phyloP scores from a whole-genome alignment of 1,139 yeast species.

The Nakaseomyces delphensis region DNA sequence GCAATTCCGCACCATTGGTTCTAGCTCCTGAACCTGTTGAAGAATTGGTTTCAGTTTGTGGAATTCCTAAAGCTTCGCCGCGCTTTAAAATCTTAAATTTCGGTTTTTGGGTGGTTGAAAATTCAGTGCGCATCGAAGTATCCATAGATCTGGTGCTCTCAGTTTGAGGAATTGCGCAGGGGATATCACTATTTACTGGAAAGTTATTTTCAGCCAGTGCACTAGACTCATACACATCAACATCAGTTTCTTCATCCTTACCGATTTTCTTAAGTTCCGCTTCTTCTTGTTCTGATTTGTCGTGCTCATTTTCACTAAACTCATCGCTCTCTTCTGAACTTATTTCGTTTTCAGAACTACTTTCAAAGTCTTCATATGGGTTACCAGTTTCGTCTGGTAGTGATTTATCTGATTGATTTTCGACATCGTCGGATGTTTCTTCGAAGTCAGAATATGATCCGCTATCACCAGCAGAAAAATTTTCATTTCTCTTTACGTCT shows the following conservation, averaged over 20 bases:
- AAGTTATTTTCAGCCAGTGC: constrained; percentile 11
- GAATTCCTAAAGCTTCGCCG: constrained; percentile 20
- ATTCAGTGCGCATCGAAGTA: constrained; percentile 5
- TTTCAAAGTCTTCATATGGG: constrained; percentile 6
- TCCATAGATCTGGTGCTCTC: constrained; percentile 11
- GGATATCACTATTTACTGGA: constrained; percentile 30
- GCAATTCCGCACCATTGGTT: constrained; percentile 5
- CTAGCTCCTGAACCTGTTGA: not conserved
- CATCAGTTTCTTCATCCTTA: not conserved
- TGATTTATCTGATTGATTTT: not conserved
- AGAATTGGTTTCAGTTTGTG: constrained; percentile 3
- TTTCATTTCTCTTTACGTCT: not conserved
- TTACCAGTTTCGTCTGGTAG: not conserved
- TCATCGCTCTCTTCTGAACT: constrained; percentile 15
- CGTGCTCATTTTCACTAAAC: constrained; percentile 9
- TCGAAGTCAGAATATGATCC: constrained; percentile 4
- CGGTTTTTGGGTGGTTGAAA: constrained; percentile 13
- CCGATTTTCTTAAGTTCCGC: constrained; percentile 2
- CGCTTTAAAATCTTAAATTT: constrained; percentile 28
- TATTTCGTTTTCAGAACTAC: constrained; percentile 9
- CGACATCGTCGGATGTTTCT: not conserved
- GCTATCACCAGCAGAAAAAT: constrained; percentile 1
- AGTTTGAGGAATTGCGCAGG: constrained; percentile 32
- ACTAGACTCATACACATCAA: constrained; percentile 6
- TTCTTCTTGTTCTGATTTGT: constrained; percentile 1